A percentile compares a stretch with the other conserved stretches of the same genome.
Conservation (phyloP, 1,284 basidiomycete genomes). For the Puccinia polysora region DNA sequence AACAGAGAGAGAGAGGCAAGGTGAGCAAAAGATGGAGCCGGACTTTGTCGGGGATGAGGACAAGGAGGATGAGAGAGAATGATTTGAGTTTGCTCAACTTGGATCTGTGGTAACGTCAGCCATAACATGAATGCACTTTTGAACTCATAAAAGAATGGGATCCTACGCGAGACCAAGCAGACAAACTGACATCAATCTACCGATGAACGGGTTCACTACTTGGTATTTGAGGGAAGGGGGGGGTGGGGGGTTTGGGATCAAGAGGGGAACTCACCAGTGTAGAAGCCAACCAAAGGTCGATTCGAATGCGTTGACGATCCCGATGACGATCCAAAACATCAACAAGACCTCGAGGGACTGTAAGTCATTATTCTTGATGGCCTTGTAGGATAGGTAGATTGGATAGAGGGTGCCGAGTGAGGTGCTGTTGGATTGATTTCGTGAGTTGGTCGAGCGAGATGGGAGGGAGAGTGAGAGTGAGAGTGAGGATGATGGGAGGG, state of each 20-base stretch:
- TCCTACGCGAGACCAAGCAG: background rate
- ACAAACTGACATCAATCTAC: background rate
- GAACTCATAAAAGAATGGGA: constrained; percentile 39
- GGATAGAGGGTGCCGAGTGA: constrained; percentile 41
- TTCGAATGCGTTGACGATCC: constrained; percentile 26
- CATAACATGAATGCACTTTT: constrained; percentile 39
- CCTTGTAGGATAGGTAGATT: constrained; percentile 44
- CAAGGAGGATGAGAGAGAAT: too few species aligned
- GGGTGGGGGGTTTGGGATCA: background rate
- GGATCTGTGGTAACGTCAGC: constrained; percentile 42
- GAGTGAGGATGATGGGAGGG: background rate
- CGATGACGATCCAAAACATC: constrained; percentile 44
- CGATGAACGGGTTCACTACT: too few species aligned
- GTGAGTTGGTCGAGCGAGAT: too few species aligned
- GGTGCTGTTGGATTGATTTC: too few species aligned
- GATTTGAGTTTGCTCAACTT: constrained; percentile 12
- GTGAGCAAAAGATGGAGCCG: too few species aligned
- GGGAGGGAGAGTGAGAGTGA: background rate
- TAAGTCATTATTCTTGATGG: constrained; percentile 41
- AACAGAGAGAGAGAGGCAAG: background rate
- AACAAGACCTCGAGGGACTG: constrained; percentile 39
- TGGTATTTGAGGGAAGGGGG: too few species aligned
- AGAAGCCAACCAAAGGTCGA: constrained; percentile 40
- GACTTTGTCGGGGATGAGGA: too few species aligned
- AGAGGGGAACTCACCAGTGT: constrained; percentile 25